Percentiles rank a stretch among this genome's conserved stretches.
These are phyloP conservation scores for Flammula alnicola DNA, from an alignment of 1,284 basidiomycete genomes.

Conservation along the genomic window DNA sequence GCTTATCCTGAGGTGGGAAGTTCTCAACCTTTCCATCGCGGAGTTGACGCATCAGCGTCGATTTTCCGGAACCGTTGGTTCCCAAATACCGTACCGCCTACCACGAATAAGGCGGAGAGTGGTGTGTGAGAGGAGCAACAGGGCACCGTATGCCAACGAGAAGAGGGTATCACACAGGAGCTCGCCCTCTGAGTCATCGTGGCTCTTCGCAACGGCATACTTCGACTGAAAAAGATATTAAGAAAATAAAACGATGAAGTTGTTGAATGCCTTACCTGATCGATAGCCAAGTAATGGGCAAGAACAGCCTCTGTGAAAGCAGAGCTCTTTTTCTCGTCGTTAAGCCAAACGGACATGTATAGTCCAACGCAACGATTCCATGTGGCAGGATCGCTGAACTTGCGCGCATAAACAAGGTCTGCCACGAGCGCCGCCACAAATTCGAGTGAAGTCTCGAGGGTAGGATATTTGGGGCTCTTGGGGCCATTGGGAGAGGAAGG, in stretches of 20 bases:
- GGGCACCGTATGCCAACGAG: conserved; percentile 95
- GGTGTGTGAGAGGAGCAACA: conserved; percentile 95
- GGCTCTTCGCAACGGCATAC: conserved; percentile 42
- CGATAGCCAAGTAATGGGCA: conserved; percentile 77
- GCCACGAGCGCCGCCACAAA: conserved; percentile 79
- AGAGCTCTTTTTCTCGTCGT: conserved; percentile 46
- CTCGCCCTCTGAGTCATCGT: conserved; percentile 78
- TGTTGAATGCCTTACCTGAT: conserved; percentile 52
- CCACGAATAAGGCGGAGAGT: conserved; percentile 91
- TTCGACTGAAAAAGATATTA: conserved; percentile 50
- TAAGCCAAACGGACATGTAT: conserved; percentile 78
- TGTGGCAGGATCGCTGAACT: conserved; percentile 61
- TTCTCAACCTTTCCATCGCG: conserved; percentile 95
- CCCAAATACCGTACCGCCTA: conserved; percentile 94
- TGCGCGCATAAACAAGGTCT: conserved; percentile 75
- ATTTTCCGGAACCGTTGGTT: conserved; percentile 95
- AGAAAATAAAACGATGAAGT: conserved; percentile 13
- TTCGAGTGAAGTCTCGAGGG: conserved; percentile 59
- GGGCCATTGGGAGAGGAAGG: conserved; percentile 51
- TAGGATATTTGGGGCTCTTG: conserved; percentile 48
- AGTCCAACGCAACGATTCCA: conserved; percentile 81
- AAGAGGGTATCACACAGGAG: conserved; percentile 93
- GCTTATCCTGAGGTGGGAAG: conserved; percentile 88
- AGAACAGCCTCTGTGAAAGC: conserved; percentile 70
- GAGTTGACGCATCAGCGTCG: conserved; percentile 95